phyloP scores from a whole-genome alignment of 257 asterid species.

The Scutellaria baicalensis region DNA sequence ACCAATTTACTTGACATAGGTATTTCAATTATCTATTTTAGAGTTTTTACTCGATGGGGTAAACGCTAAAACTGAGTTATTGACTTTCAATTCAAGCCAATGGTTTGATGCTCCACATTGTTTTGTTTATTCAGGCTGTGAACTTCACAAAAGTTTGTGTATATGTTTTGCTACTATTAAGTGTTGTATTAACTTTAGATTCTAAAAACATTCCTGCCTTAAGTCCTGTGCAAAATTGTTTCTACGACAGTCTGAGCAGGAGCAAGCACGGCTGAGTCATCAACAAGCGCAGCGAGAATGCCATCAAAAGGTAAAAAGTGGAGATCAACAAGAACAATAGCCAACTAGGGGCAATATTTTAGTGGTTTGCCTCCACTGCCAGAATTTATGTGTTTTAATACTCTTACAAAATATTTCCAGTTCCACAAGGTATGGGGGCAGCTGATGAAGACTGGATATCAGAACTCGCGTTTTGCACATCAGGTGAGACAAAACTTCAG shows the following conservation, averaged over 20 bases:
- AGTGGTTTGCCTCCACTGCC: background rate
- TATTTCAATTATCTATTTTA: background rate
- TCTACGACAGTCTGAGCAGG: conserved; percentile 48
- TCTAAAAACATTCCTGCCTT: background rate
- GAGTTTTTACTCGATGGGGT: background rate
- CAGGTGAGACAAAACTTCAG: conserved; percentile 46
- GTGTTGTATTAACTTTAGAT: background rate
- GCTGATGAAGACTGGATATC: conserved; percentile 95
- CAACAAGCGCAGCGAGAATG: conserved; percentile 68
- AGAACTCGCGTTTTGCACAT: conserved; percentile 95
- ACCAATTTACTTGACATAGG: background rate
- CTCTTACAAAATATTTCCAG: conserved; percentile 34
- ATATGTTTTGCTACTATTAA: background rate
- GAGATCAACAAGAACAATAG: conserved; percentile 39
- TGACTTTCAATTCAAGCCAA: background rate
- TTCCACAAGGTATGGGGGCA: conserved; percentile 98
- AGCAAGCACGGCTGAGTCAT: conserved; percentile 59
- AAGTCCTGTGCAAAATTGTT: background rate
- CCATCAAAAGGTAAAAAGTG: conserved; percentile 59
- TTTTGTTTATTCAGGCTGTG: background rate
- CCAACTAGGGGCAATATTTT: background rate
- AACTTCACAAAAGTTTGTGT: background rate
- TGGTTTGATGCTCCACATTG: background rate
- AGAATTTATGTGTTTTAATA: background rate
- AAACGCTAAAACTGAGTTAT: background rate